These are phyloP conservation scores for Colletotrichum sp. DNA, from an alignment of 2,329 filamentous ascomycete species.

Conservation along the genomic window DNA sequence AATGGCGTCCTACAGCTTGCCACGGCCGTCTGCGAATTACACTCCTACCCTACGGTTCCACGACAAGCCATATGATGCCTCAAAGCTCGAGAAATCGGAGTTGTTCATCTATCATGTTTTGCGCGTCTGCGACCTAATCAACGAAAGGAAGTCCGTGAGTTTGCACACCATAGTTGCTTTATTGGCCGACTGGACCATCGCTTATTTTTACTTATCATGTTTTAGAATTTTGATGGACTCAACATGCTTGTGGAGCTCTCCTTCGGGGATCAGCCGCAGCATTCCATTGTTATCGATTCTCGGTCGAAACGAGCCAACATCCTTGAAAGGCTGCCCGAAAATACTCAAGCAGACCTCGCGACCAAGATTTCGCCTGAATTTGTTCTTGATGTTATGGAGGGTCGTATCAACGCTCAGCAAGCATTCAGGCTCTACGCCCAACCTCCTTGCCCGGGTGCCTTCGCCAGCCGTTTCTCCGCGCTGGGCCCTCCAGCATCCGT, in stretches of 20 bases:
- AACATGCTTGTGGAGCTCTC: background rate
- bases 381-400: background rate
- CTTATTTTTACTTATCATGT: background rate
- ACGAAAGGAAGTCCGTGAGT: background rate
- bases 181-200: background rate
- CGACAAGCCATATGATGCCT: background rate
- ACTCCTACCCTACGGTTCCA: background rate
- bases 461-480: background rate
- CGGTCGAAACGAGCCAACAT: background rate
- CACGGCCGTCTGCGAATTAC: background rate
- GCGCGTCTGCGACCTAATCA: background rate
- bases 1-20: background rate
- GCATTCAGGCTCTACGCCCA: background rate
- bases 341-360: background rate
- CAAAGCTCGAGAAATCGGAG: background rate
- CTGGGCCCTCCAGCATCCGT: background rate
- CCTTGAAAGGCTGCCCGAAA: background rate
- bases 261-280: background rate
- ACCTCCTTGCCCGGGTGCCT: background rate
- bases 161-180: no score
- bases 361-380: background rate
- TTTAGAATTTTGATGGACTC: background rate
- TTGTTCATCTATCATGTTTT: background rate
- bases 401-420: background rate
- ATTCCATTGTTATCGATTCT: background rate